phyloP scores from a whole-genome alignment of 345 rosid genomes.

The Pseudoturritis turrita region DNA sequence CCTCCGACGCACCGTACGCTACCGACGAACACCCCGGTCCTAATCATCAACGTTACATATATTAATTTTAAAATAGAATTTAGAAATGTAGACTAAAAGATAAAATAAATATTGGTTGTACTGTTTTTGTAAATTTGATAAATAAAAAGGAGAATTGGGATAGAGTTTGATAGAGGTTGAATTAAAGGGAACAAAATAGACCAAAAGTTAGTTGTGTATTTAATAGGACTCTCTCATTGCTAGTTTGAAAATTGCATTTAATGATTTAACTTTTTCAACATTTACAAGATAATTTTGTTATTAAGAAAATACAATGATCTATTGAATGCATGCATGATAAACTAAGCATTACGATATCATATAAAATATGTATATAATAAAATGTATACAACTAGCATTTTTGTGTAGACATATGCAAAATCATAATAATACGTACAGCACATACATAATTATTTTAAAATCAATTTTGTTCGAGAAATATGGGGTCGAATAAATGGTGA shows the following conservation, averaged over 20 bases:
- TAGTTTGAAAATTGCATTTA: constrained; percentile 24
- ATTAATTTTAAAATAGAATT: no score
- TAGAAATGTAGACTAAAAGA: no score
- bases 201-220: constrained; percentile 32
- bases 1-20: constrained; percentile 99
- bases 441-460: background rate
- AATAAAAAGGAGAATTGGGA: background rate
- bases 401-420: background rate
- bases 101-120: background rate
- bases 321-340: constrained; percentile 24
- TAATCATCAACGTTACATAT: constrained; percentile 11
- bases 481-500: constrained; percentile 21
- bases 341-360: background rate
- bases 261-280: constrained; percentile 12
- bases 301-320: background rate
- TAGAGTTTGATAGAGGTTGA: background rate
- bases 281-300: background rate
- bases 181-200: constrained; percentile 2
- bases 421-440: background rate
- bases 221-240: constrained; percentile 2
- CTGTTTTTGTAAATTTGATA: background rate
- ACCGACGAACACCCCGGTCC: constrained; percentile 99
- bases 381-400: background rate
- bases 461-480: background rate
- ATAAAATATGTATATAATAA: background rate